Evolutionary conservation across 2,329 filamentous ascomycete species (phyloP), one percentile per base, ranked within the genome.

Genomic region (Exophiala dermatitidis): DNA sequence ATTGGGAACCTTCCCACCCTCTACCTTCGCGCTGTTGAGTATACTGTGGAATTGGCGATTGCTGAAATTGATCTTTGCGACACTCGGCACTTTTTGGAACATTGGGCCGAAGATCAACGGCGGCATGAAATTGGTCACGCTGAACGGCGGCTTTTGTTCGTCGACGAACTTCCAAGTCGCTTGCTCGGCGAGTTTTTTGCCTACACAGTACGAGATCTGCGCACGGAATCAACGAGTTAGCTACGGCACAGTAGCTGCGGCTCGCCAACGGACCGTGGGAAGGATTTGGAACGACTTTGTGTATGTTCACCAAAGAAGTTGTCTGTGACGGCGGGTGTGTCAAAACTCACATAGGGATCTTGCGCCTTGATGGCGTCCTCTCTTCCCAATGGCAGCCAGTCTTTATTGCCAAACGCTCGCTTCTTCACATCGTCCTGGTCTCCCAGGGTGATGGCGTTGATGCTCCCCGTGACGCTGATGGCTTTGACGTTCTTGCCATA

Each of bases 11-110:
- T 54, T 57, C 2, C 47, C 54, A 9, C 44, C 45, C 33, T 57
- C 51, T 4, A 47, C 43, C 12, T 50, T 54, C 28, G 40, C 52
- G 43, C 51, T 51, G 33, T 54, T 53, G 36, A 58, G 46, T 41
- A 56, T 58, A 56, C 83, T 76, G 6, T 79, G 72, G 51, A 88
- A 77, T 30, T 83, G 78, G 60, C 82, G 75, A 66, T 88, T 89
- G n/a, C 83, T 86, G 1, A 84, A 86, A 69, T 90, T 90, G 57
- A 90, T 72, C 1, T 71, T 72, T n/a, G 80, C 77, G 0, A 86
- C 72, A 29, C 72, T 76, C 54, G 81, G 76, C 1, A 89, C 74
- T 59, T 82, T 81, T 60, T 84, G 77, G 48, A 82, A 76, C 8
- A 85, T 69, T 0, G 83, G 83, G 0, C 83, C 83, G 43, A 84